Evolutionary conservation across 805 yeast species (phyloP).

Genomic region (Candida ovalis): DNA sequence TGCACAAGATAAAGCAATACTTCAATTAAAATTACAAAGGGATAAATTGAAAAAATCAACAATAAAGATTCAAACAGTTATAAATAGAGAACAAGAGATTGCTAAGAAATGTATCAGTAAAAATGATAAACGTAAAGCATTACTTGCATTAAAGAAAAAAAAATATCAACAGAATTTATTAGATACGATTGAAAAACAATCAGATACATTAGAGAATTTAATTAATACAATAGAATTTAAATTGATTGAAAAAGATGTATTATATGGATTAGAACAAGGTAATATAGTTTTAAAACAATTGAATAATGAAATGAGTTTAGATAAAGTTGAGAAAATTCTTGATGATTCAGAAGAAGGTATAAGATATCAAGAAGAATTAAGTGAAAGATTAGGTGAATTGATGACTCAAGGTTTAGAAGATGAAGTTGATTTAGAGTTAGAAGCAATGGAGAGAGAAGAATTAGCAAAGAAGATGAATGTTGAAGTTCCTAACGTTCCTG

Average conservation of each 20-base stretch:
- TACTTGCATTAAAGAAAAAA: slow-evolving; percentile 66
- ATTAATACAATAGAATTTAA: slow-evolving; percentile 85
- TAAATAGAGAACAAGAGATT: slow-evolving; percentile 56
- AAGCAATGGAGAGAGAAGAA: slow-evolving; percentile 45
- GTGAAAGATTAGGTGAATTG: slow-evolving; percentile 44
- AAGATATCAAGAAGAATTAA: slow-evolving; percentile 71
- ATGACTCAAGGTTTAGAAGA: slow-evolving; percentile 47
- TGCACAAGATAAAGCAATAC: slow-evolving; percentile 78
- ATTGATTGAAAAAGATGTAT: slow-evolving; percentile 78
- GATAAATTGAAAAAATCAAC: slow-evolving; percentile 79
- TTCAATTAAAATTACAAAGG: slow-evolving; percentile 83
- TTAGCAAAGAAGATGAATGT: slow-evolving; percentile 9
- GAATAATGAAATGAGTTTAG: slow-evolving; percentile 74
- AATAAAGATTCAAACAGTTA: slow-evolving; percentile 50
- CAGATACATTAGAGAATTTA: slow-evolving; percentile 74
- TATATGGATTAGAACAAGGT: slow-evolving; percentile 78
- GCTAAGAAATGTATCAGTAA: slow-evolving; percentile 53
- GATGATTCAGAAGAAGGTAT: slow-evolving; percentile 84
- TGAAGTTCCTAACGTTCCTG: slow-evolving; percentile 11
- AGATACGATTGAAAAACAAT: slow-evolving; percentile 67
- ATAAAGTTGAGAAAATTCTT: slow-evolving; percentile 74
- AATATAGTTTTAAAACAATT: slow-evolving; percentile 69
- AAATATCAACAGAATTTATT: slow-evolving; percentile 80
- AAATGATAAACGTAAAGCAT: slow-evolving; percentile 58
- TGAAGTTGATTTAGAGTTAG: slow-evolving; percentile 66